Evolutionary conservation across 176 grass and related monocot genomes (phyloP), one percentile per base, ranked within the genome.

Genomic region (Cenchrus fungigraminus): DNA sequence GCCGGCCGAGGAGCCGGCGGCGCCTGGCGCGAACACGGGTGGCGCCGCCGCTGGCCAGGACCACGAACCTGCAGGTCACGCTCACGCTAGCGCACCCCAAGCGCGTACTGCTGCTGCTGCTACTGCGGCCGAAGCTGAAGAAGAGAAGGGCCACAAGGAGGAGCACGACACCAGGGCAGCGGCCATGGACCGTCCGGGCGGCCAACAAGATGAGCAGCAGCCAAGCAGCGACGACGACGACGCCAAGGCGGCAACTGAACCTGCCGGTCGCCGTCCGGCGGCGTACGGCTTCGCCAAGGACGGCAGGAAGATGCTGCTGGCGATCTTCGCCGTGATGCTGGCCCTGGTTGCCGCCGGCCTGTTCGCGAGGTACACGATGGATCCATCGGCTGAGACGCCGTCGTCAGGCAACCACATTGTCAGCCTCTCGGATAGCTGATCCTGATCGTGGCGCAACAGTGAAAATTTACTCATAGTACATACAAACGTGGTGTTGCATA

Each of bases 291-390:
- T 65, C 12, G 57, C 20, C 34, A 58, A 25, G 17, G 20, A 56
- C 22, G 17, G 81, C 75, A 88, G 68, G 59, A 40, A 45, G 82
- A 12, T 51, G 61, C 7, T 80, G 20, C 57, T 70, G 52, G 47
- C 61, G 10, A 16, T 89, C 60, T 20, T 75, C 2, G 76, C 82
- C 29, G 69, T 68, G 69, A 53, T 74, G 20, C 51, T 85, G 77
- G 59, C 77, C 40, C 46, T 89, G 40, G 13, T 89, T 1, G 87
- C 25, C 9, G 76, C 7, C 54, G 87, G 81, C 12, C 16, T 84
- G 42, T 84, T 74, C 32, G 87, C 82, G 1, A 50, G 54, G 52
- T 84, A 84, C 76, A 75, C 29, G 76, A 85, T 80, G 69, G 82
- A 69, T n/a, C 29, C 69, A 0, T 89, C 87, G 20, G 61, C 61